These are phyloP conservation scores for Nemania abortiva DNA, from an alignment of 2,329 filamentous ascomycete genomes.

Conservation along the genomic window DNA sequence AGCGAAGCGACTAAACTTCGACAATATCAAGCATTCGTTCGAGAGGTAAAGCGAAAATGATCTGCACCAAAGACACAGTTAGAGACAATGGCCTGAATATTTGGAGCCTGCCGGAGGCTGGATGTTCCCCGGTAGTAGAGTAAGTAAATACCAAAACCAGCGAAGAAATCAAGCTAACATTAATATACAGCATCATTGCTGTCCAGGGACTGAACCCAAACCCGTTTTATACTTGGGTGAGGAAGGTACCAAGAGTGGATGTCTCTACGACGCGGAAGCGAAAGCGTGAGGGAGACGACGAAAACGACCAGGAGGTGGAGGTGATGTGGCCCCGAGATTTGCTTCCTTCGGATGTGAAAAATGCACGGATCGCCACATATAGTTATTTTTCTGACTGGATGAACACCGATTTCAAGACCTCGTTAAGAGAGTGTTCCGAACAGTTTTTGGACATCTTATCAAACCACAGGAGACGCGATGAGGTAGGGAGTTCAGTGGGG, in stretches of 20 bases:
- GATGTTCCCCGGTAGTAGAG: background rate
- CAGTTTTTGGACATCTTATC: background rate
- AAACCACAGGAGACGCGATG: background rate
- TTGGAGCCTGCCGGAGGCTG: slow-evolving; percentile 6
- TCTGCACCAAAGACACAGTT: background rate
- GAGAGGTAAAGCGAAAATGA: background rate
- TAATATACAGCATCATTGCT: background rate
- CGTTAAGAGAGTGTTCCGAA: slow-evolving; percentile 1
- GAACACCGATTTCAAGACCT: background rate
- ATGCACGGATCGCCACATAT: slow-evolving; percentile 7
- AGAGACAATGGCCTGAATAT: background rate
- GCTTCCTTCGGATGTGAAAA: background rate
- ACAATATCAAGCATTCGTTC: background rate
- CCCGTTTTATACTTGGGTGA: slow-evolving; percentile 7
- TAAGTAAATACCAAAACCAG: background rate
- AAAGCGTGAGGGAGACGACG: background rate
- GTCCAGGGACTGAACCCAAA: background rate
- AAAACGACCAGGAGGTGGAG: background rate
- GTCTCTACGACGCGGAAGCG: background rate
- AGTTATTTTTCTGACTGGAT: slow-evolving; percentile 7
- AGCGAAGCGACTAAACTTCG: background rate
- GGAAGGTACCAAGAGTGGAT: background rate
- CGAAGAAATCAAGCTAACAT: background rate
- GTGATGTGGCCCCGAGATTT: slow-evolving; percentile 11
- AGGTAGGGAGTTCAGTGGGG: background rate